A percentile compares a stretch with the other conserved stretches of the same genome.
These are phyloP conservation scores for Pseudopithomyces chartarum DNA, from an alignment of 2,329 filamentous ascomycete species.

Conservation along the genomic window DNA sequence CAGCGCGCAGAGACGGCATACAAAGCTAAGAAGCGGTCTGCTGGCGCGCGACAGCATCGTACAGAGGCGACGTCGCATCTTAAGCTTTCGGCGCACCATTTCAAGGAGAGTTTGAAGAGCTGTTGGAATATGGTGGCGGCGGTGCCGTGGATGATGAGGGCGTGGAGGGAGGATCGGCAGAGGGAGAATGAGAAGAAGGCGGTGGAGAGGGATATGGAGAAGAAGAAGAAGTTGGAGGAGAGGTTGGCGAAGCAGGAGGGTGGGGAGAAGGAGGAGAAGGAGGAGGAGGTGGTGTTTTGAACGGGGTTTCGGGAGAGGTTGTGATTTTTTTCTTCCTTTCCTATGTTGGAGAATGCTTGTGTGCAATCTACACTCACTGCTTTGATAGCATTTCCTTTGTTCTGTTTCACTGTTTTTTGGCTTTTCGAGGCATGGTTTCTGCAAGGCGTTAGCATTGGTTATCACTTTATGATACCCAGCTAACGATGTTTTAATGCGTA, in stretches of 20 bases:
- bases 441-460: no score
- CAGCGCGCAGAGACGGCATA: slow-evolving; percentile 21
- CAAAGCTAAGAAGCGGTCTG: slow-evolving; percentile 21
- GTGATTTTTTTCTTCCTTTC: no score
- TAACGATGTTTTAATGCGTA: no score
- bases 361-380: neutral
- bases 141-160: slow-evolving; percentile 21
- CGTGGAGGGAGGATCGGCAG: slow-evolving; percentile 17
- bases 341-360: neutral
- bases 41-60: slow-evolving; percentile 14
- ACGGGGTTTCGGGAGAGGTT: no score
- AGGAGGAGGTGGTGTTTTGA: slow-evolving; percentile 8
- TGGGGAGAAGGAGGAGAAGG: slow-evolving; percentile 14
- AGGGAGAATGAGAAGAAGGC: slow-evolving; percentile 20
- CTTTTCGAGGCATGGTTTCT: no score
- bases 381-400: neutral
- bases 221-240: slow-evolving; percentile 20
- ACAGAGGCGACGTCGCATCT: slow-evolving; percentile 16
- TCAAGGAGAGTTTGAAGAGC: slow-evolving; percentile 19
- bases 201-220: slow-evolving; percentile 12
- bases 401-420: no score
- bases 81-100: slow-evolving; percentile 4
- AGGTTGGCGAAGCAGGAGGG: slow-evolving; percentile 7
- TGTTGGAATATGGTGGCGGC: slow-evolving; percentile 16
- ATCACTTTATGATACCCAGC: neutral